Evolutionary conservation across 108 stramenopile genomes (phyloP).

Genomic region (Halocafeteria seosinensis): DNA sequence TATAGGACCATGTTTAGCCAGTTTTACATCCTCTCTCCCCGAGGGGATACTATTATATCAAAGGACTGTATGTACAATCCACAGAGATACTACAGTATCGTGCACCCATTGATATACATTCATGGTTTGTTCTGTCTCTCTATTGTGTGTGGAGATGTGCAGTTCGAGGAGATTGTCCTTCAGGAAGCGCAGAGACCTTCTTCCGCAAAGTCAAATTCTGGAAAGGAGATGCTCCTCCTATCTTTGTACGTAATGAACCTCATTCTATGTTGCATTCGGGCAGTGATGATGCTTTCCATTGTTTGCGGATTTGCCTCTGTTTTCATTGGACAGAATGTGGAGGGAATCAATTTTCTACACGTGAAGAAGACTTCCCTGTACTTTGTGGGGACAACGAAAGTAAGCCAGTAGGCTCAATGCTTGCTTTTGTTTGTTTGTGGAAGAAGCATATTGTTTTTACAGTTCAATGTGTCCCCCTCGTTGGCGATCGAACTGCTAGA

Average conservation of each 20-base stretch:
- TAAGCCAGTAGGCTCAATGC: constrained; percentile 36
- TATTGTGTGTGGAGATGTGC: neutral
- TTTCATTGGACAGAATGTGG: constrained; percentile 37
- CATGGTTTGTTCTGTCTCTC: neutral
- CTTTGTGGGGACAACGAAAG: constrained; percentile 78
- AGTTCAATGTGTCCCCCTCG: constrained; percentile 19
- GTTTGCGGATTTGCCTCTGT: constrained; percentile 10
- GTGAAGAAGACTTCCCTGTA: constrained; percentile 83
- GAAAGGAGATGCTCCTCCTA: constrained; percentile 63
- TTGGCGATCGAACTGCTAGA: constrained; percentile 60
- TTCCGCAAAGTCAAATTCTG: constrained; percentile 93
- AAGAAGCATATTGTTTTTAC: no score
- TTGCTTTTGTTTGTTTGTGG: no score
- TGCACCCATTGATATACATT: no score
- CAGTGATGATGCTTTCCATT: neutral
- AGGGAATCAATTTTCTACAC: constrained; percentile 74
- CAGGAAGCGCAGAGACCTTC: constrained; percentile 63
- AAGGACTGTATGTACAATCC: neutral
- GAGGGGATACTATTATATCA: constrained; percentile 89
- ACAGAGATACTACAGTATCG: neutral
- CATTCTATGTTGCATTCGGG: no score
- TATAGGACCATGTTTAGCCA: constrained; percentile 54
- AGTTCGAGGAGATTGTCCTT: constrained; percentile 43
- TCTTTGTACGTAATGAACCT: constrained; percentile 17
- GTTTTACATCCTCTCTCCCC: constrained; percentile 88